Conservation (phyloP, 805 yeast species). For the Yamadazyma sp. region DNA sequence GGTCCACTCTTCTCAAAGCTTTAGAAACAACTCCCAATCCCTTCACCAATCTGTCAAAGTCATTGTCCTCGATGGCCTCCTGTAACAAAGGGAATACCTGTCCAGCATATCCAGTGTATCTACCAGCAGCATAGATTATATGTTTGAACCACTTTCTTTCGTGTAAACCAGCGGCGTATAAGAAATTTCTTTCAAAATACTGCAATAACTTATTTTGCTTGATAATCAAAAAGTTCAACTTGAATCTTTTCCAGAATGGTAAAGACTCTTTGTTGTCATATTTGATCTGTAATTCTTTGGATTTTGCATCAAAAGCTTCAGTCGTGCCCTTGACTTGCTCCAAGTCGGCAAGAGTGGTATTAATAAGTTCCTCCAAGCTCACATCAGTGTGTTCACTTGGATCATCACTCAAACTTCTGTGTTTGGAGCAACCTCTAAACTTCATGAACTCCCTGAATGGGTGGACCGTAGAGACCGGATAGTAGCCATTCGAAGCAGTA, state of each 20-base stretch:
- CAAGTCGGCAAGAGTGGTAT: slow-evolving; percentile 22
- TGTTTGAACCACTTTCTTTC: slow-evolving; percentile 64
- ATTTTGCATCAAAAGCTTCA: slow-evolving; percentile 27
- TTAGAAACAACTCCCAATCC: slow-evolving; percentile 47
- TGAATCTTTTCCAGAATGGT: slow-evolving; percentile 36
- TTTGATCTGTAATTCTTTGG: slow-evolving; percentile 28
- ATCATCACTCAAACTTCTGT: slow-evolving; percentile 7
- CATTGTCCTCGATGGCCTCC: slow-evolving; percentile 51
- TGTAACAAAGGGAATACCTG: slow-evolving; percentile 58
- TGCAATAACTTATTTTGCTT: slow-evolving; percentile 38
- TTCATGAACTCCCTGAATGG: slow-evolving; percentile 23
- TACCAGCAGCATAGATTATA: slow-evolving; percentile 59
- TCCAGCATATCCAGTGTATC: slow-evolving; percentile 49
- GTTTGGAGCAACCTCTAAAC: slow-evolving; percentile 12
- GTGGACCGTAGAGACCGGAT: slow-evolving; percentile 11
- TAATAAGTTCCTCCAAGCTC: slow-evolving; percentile 22
- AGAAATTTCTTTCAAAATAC: slow-evolving; percentile 55
- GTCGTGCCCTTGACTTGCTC: slow-evolving; percentile 22
- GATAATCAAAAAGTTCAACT: slow-evolving; percentile 29
- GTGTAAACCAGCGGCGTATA: slow-evolving; percentile 46
- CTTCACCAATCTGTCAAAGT: slow-evolving; percentile 42
- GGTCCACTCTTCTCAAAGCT: slow-evolving; percentile 32
- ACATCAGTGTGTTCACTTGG: slow-evolving; percentile 10
- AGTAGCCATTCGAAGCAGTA: slow-evolving; percentile 22
- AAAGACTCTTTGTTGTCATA: slow-evolving; percentile 32